A percentile compares a stretch with the other conserved stretches of the same genome.
phyloP scores from a whole-genome alignment of 139 green algal species.

The Chlamydomonas eustigma region DNA sequence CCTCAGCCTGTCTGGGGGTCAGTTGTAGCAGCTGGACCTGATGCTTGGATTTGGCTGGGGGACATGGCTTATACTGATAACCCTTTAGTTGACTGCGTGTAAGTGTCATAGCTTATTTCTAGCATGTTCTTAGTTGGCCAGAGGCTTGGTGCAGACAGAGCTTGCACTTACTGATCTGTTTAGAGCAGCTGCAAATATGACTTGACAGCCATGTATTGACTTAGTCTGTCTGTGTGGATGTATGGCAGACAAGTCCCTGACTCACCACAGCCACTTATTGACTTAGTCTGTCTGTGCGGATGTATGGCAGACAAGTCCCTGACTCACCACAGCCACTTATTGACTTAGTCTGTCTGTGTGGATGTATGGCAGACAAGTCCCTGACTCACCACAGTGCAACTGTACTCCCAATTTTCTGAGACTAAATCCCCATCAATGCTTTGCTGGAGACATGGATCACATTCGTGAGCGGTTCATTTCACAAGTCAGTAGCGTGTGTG shows the following conservation, averaged over 20 bases:
- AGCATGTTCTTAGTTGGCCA: too few relatives aligned
- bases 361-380: neutral
- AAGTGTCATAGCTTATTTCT: conserved; percentile 3
- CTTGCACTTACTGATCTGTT: too few relatives aligned
- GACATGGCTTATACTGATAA: conserved; percentile 59
- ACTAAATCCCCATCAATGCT: conserved; percentile 10
- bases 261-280: too few relatives aligned
- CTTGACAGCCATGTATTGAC: too few relatives aligned
- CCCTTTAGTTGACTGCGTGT: conserved; percentile 7
- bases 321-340: too few relatives aligned
- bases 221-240: too few relatives aligned
- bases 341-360: too few relatives aligned
- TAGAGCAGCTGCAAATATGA: too few relatives aligned
- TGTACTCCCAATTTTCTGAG: conserved; percentile 15
- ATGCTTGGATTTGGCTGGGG: conserved; percentile 69
- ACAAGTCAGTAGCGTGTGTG: conserved; percentile 14
- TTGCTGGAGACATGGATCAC: conserved; percentile 22
- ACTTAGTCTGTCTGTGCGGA: too few relatives aligned
- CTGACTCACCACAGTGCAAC: conserved; percentile 32
- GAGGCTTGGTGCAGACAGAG: too few relatives aligned
- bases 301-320: too few relatives aligned
- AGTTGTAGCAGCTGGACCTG: conserved; percentile 47
- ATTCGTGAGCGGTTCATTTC: conserved; percentile 9
- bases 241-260: too few relatives aligned
- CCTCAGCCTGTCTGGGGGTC: conserved; percentile 54